Evolutionary conservation across 305 asterid species (phyloP).

Genomic region (Vinca major): DNA sequence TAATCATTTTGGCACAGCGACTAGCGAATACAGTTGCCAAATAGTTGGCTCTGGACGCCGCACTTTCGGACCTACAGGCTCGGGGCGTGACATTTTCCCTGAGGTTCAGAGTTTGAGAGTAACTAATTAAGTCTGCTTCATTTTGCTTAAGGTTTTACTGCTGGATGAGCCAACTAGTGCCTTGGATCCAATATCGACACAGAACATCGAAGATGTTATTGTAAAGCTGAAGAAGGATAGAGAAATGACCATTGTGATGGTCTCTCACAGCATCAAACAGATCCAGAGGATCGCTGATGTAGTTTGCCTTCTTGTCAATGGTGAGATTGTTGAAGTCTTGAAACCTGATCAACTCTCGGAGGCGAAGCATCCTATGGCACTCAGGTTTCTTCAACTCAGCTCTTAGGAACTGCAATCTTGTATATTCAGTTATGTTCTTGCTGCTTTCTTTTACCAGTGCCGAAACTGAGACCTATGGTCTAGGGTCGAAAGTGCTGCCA

Average conservation of each 20-base stretch:
- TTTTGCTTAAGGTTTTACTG: slow-evolving; percentile 47
- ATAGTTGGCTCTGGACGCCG: too few relatives aligned
- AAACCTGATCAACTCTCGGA: slow-evolving; percentile 49
- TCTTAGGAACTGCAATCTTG: slow-evolving; percentile 20
- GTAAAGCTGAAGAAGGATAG: slow-evolving; percentile 57
- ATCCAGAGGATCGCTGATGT: slow-evolving; percentile 82
- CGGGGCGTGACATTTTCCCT: too few relatives aligned
- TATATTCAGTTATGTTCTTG: slow-evolving; percentile 2
- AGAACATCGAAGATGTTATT: slow-evolving; percentile 72
- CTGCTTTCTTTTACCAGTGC: neutral
- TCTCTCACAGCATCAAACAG: slow-evolving; percentile 88
- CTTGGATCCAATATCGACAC: slow-evolving; percentile 85
- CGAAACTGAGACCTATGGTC: too few relatives aligned
- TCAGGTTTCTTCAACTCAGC: slow-evolving; percentile 61
- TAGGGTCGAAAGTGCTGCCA: too few relatives aligned
- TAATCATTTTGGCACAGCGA: too few relatives aligned
- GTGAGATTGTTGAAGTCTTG: slow-evolving; percentile 71
- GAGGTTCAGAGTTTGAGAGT: too few relatives aligned
- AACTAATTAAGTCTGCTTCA: neutral
- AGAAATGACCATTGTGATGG: slow-evolving; percentile 59
- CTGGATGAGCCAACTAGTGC: slow-evolving; percentile 96
- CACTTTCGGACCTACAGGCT: too few relatives aligned
- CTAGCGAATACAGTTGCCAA: too few relatives aligned
- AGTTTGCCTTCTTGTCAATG: slow-evolving; percentile 65
- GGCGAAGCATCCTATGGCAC: slow-evolving; percentile 82